phyloP scores from a whole-genome alignment of 768 basidiomycete genomes.

The Termitomyces sp. region DNA sequence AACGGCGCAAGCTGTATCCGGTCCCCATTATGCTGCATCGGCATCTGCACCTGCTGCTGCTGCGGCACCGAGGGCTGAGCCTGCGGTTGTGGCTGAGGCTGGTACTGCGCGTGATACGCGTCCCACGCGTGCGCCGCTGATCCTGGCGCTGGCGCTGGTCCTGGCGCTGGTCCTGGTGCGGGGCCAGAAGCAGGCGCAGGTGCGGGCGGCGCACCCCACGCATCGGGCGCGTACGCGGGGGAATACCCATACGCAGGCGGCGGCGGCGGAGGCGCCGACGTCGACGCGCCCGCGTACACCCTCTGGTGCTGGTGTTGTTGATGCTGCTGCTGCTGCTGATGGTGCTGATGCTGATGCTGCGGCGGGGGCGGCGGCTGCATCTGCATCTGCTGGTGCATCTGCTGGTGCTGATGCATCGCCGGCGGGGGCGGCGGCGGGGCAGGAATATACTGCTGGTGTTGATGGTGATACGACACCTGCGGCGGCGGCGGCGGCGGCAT shows the following conservation, averaged over 20 bases:
- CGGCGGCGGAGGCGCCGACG: slow-evolving; percentile 12
- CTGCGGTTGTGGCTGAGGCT: background rate
- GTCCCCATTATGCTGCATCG: slow-evolving; percentile 18
- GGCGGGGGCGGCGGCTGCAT: slow-evolving; percentile 21
- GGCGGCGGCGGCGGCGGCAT: background rate
- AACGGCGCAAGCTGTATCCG: slow-evolving; percentile 58
- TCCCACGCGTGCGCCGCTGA: slow-evolving; percentile 2
- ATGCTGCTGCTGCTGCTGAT: slow-evolving; percentile 1
- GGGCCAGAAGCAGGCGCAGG: background rate
- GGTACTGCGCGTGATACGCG: background rate
- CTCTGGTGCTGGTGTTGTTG: background rate
- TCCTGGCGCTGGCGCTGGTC: background rate
- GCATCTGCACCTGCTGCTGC: background rate
- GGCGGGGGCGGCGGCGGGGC: background rate
- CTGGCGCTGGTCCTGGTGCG: background rate
- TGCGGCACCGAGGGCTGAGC: background rate
- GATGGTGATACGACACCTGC: background rate
- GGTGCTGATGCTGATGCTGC: too few relatives aligned
- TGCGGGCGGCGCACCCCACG: background rate
- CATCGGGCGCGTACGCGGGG: background rate
- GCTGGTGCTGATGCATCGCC: slow-evolving; percentile 19
- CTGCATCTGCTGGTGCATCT: slow-evolving; percentile 25
- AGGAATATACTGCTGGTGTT: background rate
- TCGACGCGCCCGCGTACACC: slow-evolving; percentile 23
- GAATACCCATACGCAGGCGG: background rate